A percentile compares a stretch with the other conserved stretches of the same genome.
Evolutionary conservation across 495 filamentous ascomycete species (phyloP).

Genomic region (Lasiosphaeriaceae sp.): DNA sequence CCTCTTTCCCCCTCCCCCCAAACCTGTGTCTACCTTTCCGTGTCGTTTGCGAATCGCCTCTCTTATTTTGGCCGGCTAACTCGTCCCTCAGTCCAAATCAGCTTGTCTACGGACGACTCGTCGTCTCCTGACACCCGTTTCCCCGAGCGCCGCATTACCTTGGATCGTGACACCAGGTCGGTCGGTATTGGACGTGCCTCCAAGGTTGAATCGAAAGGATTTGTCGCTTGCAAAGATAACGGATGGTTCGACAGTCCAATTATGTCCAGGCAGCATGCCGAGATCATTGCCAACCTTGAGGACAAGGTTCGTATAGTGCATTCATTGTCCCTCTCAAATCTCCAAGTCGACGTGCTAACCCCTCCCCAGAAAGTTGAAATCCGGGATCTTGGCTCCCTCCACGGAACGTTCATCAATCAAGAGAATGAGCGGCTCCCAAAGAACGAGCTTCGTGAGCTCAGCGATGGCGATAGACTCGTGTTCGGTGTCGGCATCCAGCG

Average conservation of each 20-base stretch:
- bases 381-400: conserved; percentile 51
- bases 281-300: conserved; percentile 44
- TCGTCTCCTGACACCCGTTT: not conserved
- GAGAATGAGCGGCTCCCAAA: conserved; percentile 6
- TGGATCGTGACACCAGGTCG: conserved; percentile 16
- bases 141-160: conserved; percentile 27
- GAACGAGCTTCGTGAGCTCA: conserved; percentile 9
- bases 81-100: conserved; percentile 9
- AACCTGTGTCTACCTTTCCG: not conserved
- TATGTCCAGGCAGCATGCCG: conserved; percentile 76
- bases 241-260: conserved; percentile 76
- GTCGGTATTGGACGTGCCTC: conserved; percentile 40
- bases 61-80: not conserved
- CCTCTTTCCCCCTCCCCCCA: not conserved
- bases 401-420: conserved; percentile 49
- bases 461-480: conserved; percentile 39
- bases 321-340: conserved; percentile 1
- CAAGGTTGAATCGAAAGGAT: conserved; percentile 36
- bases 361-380: conserved; percentile 37
- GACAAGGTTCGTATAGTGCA: conserved; percentile 35
- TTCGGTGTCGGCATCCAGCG: conserved; percentile 47
- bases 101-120: conserved; percentile 3
- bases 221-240: conserved; percentile 47
- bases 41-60: not conserved
- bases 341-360: conserved; percentile 10